Evolutionary conservation across 805 yeast species (phyloP).

Genomic region (Zygoascus tannicola): DNA sequence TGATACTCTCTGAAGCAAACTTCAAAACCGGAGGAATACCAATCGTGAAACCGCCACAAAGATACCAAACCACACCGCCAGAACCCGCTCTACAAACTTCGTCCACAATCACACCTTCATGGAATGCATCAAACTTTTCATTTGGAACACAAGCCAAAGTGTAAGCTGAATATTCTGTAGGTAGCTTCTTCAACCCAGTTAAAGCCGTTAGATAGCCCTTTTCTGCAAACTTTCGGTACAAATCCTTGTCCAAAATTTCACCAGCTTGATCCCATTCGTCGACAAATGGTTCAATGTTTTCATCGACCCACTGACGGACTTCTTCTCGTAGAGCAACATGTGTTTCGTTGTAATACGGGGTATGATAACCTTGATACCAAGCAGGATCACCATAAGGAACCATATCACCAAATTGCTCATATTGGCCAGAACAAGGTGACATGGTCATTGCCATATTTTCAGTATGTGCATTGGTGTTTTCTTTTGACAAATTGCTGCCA

Average conservation of each 20-base stretch:
- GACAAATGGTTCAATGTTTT: constrained; percentile 31
- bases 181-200: constrained; percentile 29
- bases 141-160: constrained; percentile 28
- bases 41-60: constrained; percentile 34
- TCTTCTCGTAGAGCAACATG: constrained; percentile 33
- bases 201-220: constrained; percentile 35
- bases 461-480: no score
- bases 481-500: constrained; percentile 5
- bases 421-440: constrained; percentile 5
- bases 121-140: constrained; percentile 33
- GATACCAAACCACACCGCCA: constrained; percentile 34
- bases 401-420: constrained; percentile 20
- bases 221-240: constrained; percentile 29
- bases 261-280: constrained; percentile 36
- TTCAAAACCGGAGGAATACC: constrained; percentile 34
- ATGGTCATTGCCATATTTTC: no score
- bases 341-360: constrained; percentile 32
- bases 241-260: constrained; percentile 25
- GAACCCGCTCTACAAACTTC: constrained; percentile 33
- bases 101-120: constrained; percentile 32
- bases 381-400: constrained; percentile 34
- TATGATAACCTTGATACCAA: constrained; percentile 33
- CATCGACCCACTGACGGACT: constrained; percentile 32
- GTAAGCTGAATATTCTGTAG: constrained; percentile 29
- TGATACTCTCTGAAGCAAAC: constrained; percentile 26